Conservation (phyloP, 257 asterid genomes). For the Salvia miltiorrhiza region DNA sequence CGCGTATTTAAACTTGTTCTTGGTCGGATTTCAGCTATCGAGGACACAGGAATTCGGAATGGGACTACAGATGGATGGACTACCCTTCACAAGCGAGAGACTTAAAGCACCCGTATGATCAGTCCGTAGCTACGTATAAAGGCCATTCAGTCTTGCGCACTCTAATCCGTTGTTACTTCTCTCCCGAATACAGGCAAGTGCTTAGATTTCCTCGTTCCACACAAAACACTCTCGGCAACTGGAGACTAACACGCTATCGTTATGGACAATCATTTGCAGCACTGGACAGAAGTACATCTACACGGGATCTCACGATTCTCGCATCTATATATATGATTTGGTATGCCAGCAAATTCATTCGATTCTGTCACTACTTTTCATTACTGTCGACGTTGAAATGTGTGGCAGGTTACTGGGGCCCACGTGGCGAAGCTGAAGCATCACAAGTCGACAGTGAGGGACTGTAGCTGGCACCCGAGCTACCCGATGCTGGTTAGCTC, state of each 20-base stretch:
- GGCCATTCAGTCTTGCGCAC: slow-evolving; percentile 90
- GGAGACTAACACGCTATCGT: neutral
- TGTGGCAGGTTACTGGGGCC: slow-evolving; percentile 54
- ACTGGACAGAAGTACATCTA: slow-evolving; percentile 91
- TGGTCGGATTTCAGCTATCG: slow-evolving; percentile 36
- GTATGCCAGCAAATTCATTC: slow-evolving; percentile 24
- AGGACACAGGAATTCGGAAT: slow-evolving; percentile 57
- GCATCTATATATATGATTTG: slow-evolving; percentile 76
- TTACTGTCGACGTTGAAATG: neutral
- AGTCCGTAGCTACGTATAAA: slow-evolving; percentile 67
- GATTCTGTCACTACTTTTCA: no score
- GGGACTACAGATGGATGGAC: slow-evolving; percentile 99
- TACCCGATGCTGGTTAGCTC: slow-evolving; percentile 86
- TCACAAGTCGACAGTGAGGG: slow-evolving; percentile 68
- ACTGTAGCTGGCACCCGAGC: slow-evolving; percentile 85
- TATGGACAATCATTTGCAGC: slow-evolving; percentile 40
- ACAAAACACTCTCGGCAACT: neutral
- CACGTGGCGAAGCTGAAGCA: slow-evolving; percentile 63
- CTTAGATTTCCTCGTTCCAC: neutral
- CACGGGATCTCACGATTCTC: slow-evolving; percentile 82
- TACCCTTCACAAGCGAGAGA: slow-evolving; percentile 68
- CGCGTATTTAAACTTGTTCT: neutral
- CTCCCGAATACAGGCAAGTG: slow-evolving; percentile 75
- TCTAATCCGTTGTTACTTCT: slow-evolving; percentile 85
- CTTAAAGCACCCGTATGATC: slow-evolving; percentile 73